These are phyloP conservation scores for Tetrapisispora arboricola DNA, from an alignment of 805 yeast genomes.

Conservation along the genomic window DNA sequence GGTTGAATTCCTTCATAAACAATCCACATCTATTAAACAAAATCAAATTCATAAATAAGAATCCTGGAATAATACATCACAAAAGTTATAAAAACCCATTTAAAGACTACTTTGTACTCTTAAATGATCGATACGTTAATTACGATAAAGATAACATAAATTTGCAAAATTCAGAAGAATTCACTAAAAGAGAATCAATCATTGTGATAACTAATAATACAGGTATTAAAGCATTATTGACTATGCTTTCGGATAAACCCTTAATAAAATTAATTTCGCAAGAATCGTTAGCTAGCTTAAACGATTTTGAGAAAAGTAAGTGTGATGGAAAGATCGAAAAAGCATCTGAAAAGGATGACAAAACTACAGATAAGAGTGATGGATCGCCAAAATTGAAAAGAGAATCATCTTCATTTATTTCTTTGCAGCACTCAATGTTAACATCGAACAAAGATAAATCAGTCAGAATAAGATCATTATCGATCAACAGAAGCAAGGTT, in stretches of 20 bases:
- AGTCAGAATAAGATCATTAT: constrained; percentile 23
- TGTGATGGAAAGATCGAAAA: neutral
- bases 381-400: constrained; percentile 13
- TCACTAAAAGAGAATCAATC: constrained; percentile 9
- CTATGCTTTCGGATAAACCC: constrained; percentile 27
- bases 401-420: constrained; percentile 24
- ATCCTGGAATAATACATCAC: constrained; percentile 1
- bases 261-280: constrained; percentile 22
- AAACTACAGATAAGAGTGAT: constrained; percentile 8
- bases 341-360: no score
- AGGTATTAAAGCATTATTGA: constrained; percentile 28
- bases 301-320: constrained; percentile 12
- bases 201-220: constrained; percentile 26
- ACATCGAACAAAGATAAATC: constrained; percentile 29
- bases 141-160: neutral
- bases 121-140: constrained; percentile 18
- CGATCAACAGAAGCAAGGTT: constrained; percentile 11
- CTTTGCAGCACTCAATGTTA: constrained; percentile 21
- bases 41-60: constrained; percentile 1
- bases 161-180: neutral
- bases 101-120: constrained; percentile 24
- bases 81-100: constrained; percentile 18
- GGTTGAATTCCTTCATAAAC: constrained; percentile 25
- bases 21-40: constrained; percentile 1
- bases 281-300: constrained; percentile 22